Conservation (phyloP, 345 rosid genomes). For the Pelargonium nanum region DNA sequence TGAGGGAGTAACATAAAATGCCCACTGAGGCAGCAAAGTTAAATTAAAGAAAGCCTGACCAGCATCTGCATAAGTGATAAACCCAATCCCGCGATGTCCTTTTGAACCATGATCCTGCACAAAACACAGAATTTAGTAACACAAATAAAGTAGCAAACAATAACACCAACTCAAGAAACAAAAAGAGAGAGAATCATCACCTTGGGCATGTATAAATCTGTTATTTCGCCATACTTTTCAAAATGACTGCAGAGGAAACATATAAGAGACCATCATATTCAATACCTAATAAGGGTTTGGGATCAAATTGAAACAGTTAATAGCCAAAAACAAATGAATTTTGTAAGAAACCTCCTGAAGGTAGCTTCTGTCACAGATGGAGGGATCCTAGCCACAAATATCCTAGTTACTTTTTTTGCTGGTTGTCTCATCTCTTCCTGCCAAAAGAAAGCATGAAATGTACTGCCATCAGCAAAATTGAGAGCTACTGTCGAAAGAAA, state of each 20-base stretch:
- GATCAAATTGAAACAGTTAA: not conserved
- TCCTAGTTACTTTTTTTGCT: conserved; percentile 69
- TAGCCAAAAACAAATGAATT: not conserved
- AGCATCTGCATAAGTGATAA: conserved; percentile 73
- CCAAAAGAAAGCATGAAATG: conserved; percentile 8
- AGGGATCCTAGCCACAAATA: conserved; percentile 90
- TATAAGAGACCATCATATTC: not conserved
- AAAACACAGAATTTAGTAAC: conserved; percentile 8
- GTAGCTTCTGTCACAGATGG: conserved; percentile 70
- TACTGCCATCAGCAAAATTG: not conserved
- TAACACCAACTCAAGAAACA: not conserved
- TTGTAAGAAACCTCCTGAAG: conserved; percentile 54
- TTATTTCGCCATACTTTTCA: conserved; percentile 86
- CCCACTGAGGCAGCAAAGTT: not conserved
- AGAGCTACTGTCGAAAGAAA: conserved; percentile 1
- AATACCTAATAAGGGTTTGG: not conserved
- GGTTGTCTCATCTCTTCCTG: conserved; percentile 99
- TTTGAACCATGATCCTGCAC: conserved; percentile 75
- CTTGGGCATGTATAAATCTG: conserved; percentile 96
- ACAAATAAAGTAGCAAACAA: conserved; percentile 1
- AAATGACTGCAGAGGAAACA: conserved; percentile 53
- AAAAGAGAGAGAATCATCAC: conserved; percentile 26
- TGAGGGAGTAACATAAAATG: not conserved
- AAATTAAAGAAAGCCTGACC: conserved; percentile 33
- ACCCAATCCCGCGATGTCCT: conserved; percentile 92